Percentiles rank a stretch among this genome's conserved stretches.
Evolutionary conservation across 495 filamentous ascomycete species (phyloP).

Genomic region (Rhypophila decipiens): DNA sequence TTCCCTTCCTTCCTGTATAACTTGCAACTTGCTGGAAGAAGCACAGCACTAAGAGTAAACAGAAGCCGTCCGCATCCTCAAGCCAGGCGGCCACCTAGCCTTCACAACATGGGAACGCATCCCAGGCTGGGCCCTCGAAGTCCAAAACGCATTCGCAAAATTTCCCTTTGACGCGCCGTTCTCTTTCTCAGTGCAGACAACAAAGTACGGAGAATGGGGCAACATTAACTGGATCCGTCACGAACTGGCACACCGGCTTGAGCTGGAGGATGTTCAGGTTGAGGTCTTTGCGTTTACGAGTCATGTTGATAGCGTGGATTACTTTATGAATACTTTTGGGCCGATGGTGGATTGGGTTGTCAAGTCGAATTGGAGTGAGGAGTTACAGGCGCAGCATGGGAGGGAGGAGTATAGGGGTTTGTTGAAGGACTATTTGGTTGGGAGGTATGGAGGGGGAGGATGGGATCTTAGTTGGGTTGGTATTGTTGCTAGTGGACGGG

Average conservation of each 20-base stretch:
- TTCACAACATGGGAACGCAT: slow-evolving; percentile 32
- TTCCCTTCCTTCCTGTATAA: too few species aligned
- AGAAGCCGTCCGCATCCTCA: slow-evolving; percentile 34
- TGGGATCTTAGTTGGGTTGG: slow-evolving; percentile 32
- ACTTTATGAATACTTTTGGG: slow-evolving; percentile 21
- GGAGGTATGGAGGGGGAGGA: slow-evolving; percentile 27
- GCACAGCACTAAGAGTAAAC: neutral
- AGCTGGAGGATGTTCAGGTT: slow-evolving; percentile 29
- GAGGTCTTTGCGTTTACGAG: slow-evolving; percentile 19
- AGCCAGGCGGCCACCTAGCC: slow-evolving; percentile 32
- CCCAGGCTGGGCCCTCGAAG: slow-evolving; percentile 23
- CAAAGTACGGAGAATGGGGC: slow-evolving; percentile 26
- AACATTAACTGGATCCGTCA: slow-evolving; percentile 31
- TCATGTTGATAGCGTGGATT: slow-evolving; percentile 21
- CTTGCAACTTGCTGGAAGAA: neutral
- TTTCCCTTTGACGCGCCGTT: slow-evolving; percentile 35
- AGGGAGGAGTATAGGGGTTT: slow-evolving; percentile 25
- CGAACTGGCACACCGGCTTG: slow-evolving; percentile 21
- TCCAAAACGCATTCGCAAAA: slow-evolving; percentile 24
- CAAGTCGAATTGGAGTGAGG: slow-evolving; percentile 30
- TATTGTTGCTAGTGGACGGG: slow-evolving; percentile 27
- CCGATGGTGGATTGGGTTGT: slow-evolving; percentile 36
- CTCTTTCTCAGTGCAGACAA: slow-evolving; percentile 21
- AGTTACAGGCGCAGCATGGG: slow-evolving; percentile 25
- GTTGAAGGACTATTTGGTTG: slow-evolving; percentile 26